Evolutionary conservation across 164 flowering plant species (phyloP), one percentile per base, ranked within the genome.

Genomic region (Dillenia turbinata): DNA sequence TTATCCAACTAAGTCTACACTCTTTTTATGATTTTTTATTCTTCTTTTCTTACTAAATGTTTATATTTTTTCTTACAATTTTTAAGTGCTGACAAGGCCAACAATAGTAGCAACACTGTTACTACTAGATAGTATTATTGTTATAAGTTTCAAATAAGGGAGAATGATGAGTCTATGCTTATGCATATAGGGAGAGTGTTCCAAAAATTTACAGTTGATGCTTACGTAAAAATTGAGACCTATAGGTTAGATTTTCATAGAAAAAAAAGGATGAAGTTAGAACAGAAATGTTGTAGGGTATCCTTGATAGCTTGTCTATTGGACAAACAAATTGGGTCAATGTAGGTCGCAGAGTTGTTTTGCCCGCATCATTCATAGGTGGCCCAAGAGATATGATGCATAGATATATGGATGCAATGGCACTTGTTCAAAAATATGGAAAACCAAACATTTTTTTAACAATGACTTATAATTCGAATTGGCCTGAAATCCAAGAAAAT

Each of bases 191-290:
- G 65, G 2, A 33, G 52, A 0, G 12, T 73, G 0, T 14, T 66
- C 0, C 77, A 76, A 47, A 68, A 72, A 44, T 73, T 56, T 54
- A 44, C 49, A 11, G 65, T 73, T 15, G 68, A 70, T 11, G 53
- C 40, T 16, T 73, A 61, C 17, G 24, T 72, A 0, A 72, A 76
- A 3, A 24, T 51, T 60, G 9, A 64, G 63, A 13, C 53, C 44
- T 1, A 1, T 24, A 2, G 19, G 65, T 14, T 12, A 72, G 4
- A 47, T 69, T 43, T 76, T 10, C 26, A 2, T 1, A 44, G 4
- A 8, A 46, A 0, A 33, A 73, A 1, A 71, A 77, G 56, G 11
- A 44, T 0, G 13, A 19, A 0, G 24, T 73, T 1, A 9, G 69
- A 7, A 40, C 51, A 9, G 75, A 70, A 0, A 1, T 55, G 1